These are phyloP conservation scores for Penicillium soppii DNA, from an alignment of 495 filamentous ascomycete species.

Conservation along the genomic window DNA sequence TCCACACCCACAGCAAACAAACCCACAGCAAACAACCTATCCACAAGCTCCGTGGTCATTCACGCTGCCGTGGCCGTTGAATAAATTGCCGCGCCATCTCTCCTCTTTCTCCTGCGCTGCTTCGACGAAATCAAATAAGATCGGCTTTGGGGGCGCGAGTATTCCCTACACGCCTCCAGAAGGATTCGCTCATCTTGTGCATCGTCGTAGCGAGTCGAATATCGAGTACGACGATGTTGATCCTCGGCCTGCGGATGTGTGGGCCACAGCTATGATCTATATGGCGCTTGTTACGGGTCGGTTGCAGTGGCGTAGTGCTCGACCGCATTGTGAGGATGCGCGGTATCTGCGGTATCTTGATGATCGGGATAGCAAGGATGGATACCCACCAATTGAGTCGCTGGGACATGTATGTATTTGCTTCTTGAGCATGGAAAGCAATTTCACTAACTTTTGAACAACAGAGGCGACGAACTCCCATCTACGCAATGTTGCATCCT, in stretches of 20 bases:
- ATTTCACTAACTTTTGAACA: not conserved
- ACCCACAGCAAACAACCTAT: conserved; percentile 1
- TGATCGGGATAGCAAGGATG: conserved; percentile 75
- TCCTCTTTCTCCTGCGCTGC: not conserved
- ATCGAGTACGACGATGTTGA: conserved; percentile 73
- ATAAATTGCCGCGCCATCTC: not conserved
- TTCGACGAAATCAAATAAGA: conserved; percentile 2
- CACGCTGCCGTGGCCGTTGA: conserved; percentile 12
- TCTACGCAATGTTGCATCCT: conserved; percentile 29
- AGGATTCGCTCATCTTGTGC: conserved; percentile 2
- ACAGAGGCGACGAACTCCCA: conserved; percentile 26
- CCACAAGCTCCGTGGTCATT: conserved; percentile 12
- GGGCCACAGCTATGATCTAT: conserved; percentile 94
- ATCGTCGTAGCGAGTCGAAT: conserved; percentile 61
- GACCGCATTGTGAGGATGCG: conserved; percentile 77
- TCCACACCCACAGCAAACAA: conserved; percentile 2
- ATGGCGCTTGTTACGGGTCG: conserved; percentile 93
- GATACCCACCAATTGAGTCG: conserved; percentile 88
- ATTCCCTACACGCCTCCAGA: conserved; percentile 22
- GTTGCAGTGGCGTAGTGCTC: conserved; percentile 84
- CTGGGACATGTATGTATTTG: conserved; percentile 70
- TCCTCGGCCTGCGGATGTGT: conserved; percentile 86
- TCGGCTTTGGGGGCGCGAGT: conserved; percentile 20
- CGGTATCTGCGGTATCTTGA: conserved; percentile 85
- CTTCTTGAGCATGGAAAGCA: no score